A percentile compares a stretch with the other conserved stretches of the same genome.
Conservation (phyloP, 1,139 yeast genomes). For the Diutina ranongensis region DNA sequence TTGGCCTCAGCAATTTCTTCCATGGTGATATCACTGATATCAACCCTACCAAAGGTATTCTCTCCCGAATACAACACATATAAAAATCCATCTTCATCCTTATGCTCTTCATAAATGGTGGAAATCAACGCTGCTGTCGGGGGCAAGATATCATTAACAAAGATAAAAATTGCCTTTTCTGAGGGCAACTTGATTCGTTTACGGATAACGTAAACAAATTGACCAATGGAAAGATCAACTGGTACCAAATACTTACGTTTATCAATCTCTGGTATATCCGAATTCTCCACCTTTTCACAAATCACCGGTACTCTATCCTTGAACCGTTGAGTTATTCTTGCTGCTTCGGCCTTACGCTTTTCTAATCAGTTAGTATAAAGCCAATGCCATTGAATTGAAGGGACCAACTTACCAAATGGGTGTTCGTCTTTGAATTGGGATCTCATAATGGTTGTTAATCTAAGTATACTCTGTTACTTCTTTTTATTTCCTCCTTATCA, state of each 20-base stretch:
- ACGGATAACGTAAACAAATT: constrained; percentile 93
- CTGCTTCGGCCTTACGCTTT: constrained; percentile 92
- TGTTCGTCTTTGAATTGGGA: constrained; percentile 90
- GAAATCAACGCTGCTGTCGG: constrained; percentile 97
- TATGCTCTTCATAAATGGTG: constrained; percentile 88
- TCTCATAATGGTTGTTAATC: constrained; percentile 55
- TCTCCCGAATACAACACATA: constrained; percentile 88
- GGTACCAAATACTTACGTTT: constrained; percentile 96
- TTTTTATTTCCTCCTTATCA: constrained; percentile 5
- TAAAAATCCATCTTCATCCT: constrained; percentile 94
- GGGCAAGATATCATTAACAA: constrained; percentile 91
- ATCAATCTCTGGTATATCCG: constrained; percentile 92
- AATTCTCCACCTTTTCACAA: constrained; percentile 95
- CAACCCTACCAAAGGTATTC: constrained; percentile 53
- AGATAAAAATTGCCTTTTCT: constrained; percentile 94
- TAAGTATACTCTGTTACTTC: too few relatives aligned
- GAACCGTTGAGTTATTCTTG: constrained; percentile 82
- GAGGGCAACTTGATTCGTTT: constrained; percentile 92
- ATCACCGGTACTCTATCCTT: constrained; percentile 91
- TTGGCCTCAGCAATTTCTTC: constrained; percentile 5
- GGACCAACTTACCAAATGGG: constrained; percentile 73
- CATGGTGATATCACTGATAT: not conserved
- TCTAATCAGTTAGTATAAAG: too few relatives aligned
- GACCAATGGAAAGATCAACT: constrained; percentile 92
- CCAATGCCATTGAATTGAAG: too few relatives aligned